Conservation (phyloP, 495 filamentous ascomycete genomes). For the Mytilinidion resinicola region DNA sequence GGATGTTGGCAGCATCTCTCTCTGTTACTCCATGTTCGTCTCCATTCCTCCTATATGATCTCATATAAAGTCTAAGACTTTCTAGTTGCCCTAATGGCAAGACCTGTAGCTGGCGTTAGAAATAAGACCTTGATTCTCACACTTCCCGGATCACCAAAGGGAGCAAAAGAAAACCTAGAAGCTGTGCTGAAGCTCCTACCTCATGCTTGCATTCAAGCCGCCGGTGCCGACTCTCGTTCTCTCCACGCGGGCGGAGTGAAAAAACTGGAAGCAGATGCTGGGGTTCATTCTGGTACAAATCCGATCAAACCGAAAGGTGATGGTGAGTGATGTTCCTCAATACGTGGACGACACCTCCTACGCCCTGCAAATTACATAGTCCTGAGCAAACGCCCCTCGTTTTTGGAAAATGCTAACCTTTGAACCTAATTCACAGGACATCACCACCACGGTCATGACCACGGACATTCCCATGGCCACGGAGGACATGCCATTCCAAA, state of each 20-base stretch:
- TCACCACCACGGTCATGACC: conserved; percentile 51
- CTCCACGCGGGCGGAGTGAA: conserved; percentile 76
- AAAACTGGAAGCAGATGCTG: conserved; percentile 79
- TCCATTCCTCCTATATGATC: neutral
- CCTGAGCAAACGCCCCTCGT: too few relatives aligned
- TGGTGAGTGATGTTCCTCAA: neutral
- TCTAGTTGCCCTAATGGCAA: conserved; percentile 92
- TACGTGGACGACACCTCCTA: too few relatives aligned
- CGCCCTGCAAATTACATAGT: too few relatives aligned
- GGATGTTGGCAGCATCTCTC: conserved; percentile 83
- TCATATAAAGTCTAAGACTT: conserved; percentile 13
- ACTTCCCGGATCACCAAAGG: conserved; percentile 90
- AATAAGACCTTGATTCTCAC: conserved; percentile 82
- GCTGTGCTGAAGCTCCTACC: conserved; percentile 83
- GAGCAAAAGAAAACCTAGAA: conserved; percentile 92
- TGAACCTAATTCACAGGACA: neutral
- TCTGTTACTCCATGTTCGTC: conserved; percentile 80
- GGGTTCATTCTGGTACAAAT: conserved; percentile 39
- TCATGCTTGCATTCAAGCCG: conserved; percentile 87
- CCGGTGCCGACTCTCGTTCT: conserved; percentile 70
- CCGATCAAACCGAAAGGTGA: neutral
- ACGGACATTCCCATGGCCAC: conserved; percentile 55
- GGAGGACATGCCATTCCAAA: conserved; percentile 57
- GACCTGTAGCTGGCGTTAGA: conserved; percentile 85
- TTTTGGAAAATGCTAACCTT: too few relatives aligned